A percentile compares a stretch with the other conserved stretches of the same genome.
phyloP scores from a whole-genome alignment of 768 basidiomycete species.

The Tylopilus rubrobrunneus region DNA sequence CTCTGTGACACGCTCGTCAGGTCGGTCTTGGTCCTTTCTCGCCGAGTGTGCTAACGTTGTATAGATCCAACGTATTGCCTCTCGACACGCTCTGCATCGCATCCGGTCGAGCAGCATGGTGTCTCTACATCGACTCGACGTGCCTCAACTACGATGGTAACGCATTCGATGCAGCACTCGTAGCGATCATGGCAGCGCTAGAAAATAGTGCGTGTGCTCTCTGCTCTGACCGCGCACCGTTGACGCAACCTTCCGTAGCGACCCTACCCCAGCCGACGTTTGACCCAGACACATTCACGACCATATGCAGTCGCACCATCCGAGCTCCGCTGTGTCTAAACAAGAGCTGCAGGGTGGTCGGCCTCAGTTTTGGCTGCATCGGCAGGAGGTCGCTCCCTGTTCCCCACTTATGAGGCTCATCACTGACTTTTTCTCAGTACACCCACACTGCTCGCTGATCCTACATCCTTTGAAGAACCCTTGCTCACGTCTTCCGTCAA shows the following conservation, averaged over 20 bases:
- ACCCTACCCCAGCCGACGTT: conserved; percentile 67
- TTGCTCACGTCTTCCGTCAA: conserved; percentile 71
- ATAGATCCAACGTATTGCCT: conserved; percentile 65
- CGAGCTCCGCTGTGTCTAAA: conserved; percentile 45
- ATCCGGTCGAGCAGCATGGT: conserved; percentile 80
- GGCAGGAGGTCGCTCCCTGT: conserved; percentile 17
- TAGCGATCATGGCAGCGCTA: conserved; percentile 86
- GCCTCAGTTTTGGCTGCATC: conserved; percentile 24
- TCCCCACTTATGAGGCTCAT: not conserved
- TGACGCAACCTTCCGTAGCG: conserved; percentile 39
- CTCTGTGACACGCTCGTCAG: conserved; percentile 73
- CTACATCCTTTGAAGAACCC: conserved; percentile 88
- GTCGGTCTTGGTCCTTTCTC: conserved; percentile 37
- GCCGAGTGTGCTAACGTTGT: not conserved
- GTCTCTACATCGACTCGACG: conserved; percentile 89
- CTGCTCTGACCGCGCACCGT: conserved; percentile 35
- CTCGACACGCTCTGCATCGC: conserved; percentile 75
- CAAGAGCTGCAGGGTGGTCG: conserved; percentile 12
- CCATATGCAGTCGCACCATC: conserved; percentile 54
- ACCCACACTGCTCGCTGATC: conserved; percentile 70
- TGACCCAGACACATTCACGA: conserved; percentile 61
- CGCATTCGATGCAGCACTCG: conserved; percentile 82
- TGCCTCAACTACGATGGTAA: conserved; percentile 99
- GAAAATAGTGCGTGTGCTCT: conserved; percentile 64
- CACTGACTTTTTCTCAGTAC: conserved; percentile 9